Evolutionary conservation across 345 rosid genomes (phyloP).

Genomic region (Sonneratia caseolaris): DNA sequence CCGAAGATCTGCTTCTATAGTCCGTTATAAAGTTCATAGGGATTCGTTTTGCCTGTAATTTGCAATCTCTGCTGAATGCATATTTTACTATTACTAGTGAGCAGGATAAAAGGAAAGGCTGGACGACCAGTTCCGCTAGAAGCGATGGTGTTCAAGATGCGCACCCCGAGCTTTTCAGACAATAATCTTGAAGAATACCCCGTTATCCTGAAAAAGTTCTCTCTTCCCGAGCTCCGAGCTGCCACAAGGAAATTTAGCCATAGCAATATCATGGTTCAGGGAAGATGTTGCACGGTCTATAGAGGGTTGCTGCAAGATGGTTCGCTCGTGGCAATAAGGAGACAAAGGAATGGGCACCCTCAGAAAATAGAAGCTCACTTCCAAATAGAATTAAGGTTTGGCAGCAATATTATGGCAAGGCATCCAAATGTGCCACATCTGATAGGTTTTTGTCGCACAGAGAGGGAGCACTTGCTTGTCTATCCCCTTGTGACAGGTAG

Average conservation of each 20-base stretch:
- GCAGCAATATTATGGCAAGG: background rate
- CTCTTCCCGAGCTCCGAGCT: slow-evolving; percentile 4
- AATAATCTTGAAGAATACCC: background rate
- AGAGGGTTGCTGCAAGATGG: slow-evolving; percentile 4
- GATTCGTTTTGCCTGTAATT: no score
- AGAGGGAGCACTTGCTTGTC: slow-evolving; percentile 5
- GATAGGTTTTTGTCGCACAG: slow-evolving; percentile 5
- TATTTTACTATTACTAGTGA: no score
- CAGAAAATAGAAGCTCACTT: background rate
- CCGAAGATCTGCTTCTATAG: no score
- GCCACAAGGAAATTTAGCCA: slow-evolving; percentile 5
- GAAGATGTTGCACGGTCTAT: background rate
- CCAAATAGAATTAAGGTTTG: background rate
- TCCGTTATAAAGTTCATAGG: no score
- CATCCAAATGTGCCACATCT: slow-evolving; percentile 8
- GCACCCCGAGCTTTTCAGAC: slow-evolving; percentile 1
- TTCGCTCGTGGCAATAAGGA: slow-evolving; percentile 4
- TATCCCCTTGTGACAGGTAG: slow-evolving; percentile 3
- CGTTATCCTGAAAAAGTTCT: background rate
- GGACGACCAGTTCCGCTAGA: background rate
- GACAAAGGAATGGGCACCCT: background rate
- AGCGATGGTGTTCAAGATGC: slow-evolving; percentile 6
- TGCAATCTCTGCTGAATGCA: no score
- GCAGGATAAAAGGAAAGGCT: no score
- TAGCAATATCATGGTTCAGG: background rate